These are phyloP conservation scores for Plasmodium sp. DNA, from an alignment of 169 alveolate species.

Conservation along the genomic window DNA sequence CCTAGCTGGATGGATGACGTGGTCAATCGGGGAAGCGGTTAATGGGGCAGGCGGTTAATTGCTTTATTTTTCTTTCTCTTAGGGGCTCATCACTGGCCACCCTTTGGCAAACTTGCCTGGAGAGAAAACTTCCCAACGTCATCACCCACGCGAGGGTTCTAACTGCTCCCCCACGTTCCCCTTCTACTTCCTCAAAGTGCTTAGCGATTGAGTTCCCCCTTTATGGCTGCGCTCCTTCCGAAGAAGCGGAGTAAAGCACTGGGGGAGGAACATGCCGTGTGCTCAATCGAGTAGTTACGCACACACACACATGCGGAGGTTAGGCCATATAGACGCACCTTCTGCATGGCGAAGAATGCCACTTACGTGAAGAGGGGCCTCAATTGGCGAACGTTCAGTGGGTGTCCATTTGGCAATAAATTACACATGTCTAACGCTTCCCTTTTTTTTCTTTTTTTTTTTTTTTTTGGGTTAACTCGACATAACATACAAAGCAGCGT, in stretches of 20 bases:
- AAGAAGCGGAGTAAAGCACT: neutral
- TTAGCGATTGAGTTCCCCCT: neutral
- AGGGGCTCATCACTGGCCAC: neutral
- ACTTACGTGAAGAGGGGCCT: neutral
- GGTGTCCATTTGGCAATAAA: neutral
- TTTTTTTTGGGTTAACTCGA: neutral
- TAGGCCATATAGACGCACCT: neutral
- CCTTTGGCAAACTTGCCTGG: neutral
- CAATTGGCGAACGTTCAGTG: neutral
- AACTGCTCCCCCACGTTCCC: neutral
- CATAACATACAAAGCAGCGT: neutral
- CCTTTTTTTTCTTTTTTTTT: neutral
- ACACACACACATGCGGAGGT: neutral
- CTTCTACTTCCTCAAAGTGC: neutral
- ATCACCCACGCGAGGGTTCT: neutral
- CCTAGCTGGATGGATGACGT: neutral
- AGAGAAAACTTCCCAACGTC: neutral
- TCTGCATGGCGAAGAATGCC: neutral
- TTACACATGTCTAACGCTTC: slow-evolving; percentile 15
- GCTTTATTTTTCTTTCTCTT: no score
- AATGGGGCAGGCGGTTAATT: no score
- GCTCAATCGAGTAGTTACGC: neutral
- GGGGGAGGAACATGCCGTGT: neutral
- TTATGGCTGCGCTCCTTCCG: neutral
- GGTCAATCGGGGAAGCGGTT: neutral